Base-by-base conservation (phyloP, 208 protist genomes). In the Crithidia brevicula region DNA sequence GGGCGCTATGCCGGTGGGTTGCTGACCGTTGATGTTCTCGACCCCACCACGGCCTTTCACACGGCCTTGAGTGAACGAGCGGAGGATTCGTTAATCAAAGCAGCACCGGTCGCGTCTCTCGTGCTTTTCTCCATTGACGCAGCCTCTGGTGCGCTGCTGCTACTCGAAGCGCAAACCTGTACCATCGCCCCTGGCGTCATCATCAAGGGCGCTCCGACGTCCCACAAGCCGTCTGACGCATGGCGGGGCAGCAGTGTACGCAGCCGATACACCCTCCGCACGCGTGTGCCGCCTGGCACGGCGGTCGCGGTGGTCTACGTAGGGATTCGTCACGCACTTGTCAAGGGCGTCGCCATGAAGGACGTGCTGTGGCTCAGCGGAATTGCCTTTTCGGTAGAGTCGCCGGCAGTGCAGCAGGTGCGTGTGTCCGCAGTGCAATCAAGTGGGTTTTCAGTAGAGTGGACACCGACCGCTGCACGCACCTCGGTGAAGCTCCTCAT, bases 221-320 rank as follows among this genome's bases (percentile, higher is more conserved):
- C 36, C n/a, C 33, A 61, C 9, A 30, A 36, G 13, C 6, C 15
- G 34, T 3, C 20, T 4, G 16, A 20, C 18, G 8, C 4, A 20
- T n/a, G n/a, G 43, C 11, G 9, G 6, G 7, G 16, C 46, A 27
- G 15, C 31, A 13, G 20, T 22, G 23, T 30, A n/a, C 49, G 25
- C 10, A 40, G 25, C 23, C 51, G n/a, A 3, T 50, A 63, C 65
- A 54, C 53, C 10, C 62, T 71, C 43, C 20, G 15, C 4, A 18
- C 53, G 5, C 22, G 2, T 2, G 30, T 71, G 23, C 20, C 65
- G 2, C 42, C 65, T 3, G 36, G 23, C 10, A 49, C 27, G 1
- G 65, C 54, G 22, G 46, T 71, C 31, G 65, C 65, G 23, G 49
- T 61, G 9, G 53, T 71, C 7, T 71, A 71, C 54, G 31, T 71